Percentiles rank a stretch among this genome's conserved stretches.
These are phyloP conservation scores for Alectoria sarmentosa DNA, from an alignment of 495 filamentous ascomycete genomes.

Conservation along the genomic window DNA sequence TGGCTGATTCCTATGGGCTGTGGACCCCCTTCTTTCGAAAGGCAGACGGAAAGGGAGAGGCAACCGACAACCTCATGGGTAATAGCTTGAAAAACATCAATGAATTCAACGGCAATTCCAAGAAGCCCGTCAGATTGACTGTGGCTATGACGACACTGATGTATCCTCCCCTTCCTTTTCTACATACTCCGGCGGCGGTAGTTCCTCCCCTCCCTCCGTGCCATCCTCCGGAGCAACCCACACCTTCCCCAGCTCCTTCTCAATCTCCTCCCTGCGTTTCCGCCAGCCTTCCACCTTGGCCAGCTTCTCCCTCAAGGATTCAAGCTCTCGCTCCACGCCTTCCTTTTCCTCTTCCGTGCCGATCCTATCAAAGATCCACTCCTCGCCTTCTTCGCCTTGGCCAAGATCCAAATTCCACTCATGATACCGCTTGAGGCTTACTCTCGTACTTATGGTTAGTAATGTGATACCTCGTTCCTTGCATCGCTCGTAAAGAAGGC, in stretches of 20 bases:
- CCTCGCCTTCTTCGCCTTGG: constrained; percentile 51
- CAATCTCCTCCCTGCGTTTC: constrained; percentile 67
- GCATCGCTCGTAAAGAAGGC: constrained; percentile 81
- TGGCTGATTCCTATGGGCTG: neutral
- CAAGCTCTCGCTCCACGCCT: constrained; percentile 80
- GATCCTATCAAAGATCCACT: constrained; percentile 88
- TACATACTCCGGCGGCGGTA: constrained; percentile 14
- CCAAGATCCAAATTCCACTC: constrained; percentile 81
- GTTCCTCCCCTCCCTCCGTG: constrained; percentile 22
- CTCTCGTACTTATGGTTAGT: constrained; percentile 89
- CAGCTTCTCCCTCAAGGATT: constrained; percentile 71
- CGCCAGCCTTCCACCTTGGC: constrained; percentile 80
- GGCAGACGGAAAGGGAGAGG: neutral
- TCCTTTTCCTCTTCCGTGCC: constrained; percentile 88
- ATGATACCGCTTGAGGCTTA: constrained; percentile 90
- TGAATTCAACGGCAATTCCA: neutral
- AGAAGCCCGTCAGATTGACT: neutral
- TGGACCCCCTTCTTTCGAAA: constrained; percentile 3
- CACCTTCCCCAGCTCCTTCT: constrained; percentile 56
- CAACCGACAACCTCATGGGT: neutral
- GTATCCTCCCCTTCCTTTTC: constrained; percentile 6
- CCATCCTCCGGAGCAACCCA: constrained; percentile 38
- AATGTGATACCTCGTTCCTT: constrained; percentile 91
- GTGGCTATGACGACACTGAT: neutral
- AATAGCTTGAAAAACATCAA: too few relatives aligned